Evolutionary conservation across 164 flowering plant genomes (phyloP), one percentile per base, ranked within the genome.

Genomic region (Berberis thunbergii): DNA sequence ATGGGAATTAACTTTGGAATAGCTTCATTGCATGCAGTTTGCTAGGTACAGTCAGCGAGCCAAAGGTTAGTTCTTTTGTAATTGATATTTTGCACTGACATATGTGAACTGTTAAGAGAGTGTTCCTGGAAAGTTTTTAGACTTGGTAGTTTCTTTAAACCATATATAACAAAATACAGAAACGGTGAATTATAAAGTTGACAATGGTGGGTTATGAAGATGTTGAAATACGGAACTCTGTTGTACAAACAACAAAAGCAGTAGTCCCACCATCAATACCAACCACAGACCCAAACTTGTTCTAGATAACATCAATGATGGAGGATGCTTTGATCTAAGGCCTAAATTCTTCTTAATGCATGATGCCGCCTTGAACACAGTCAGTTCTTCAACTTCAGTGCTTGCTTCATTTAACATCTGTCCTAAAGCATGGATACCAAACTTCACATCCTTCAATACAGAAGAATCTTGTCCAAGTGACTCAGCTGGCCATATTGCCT

Each of bases 401-500:
- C n/a, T 53, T 53, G 49, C 39, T 43, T 71, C 45, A 42, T 48
- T 50, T 2, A 48, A 43, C 50, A 46, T 1, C 40, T 61, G 40
- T 13, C 61, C 1, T 12, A 48, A 11, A 48, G 10, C 10, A 7
- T 48, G 50, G 7, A 4, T 2, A 11, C 5, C 26, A 26, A 26
- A 11, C 46, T 68, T 68, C 2, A 10, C 67, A 39, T 61, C 58
- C 40, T 66, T 49, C 8, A 63, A 55, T 11, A 54, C 61, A n/a
- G 45, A 12, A 49, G 69, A 46, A 8, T 60, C 39, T 46, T 39
- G 64, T 49, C 70, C 76, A 1, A 69, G 61, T 26, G 60, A 41
- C 45, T 74, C 79, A 3, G 54, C 67, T 11, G 77, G 80, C 83
- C 78, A 71, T 11, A 72, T 45, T 63, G 71, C 62, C 43, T 73